Evolutionary conservation across 2,329 filamentous ascomycete genomes (phyloP), one percentile per base, ranked within the genome.

Genomic region (Colletotrichum euphorbiae): DNA sequence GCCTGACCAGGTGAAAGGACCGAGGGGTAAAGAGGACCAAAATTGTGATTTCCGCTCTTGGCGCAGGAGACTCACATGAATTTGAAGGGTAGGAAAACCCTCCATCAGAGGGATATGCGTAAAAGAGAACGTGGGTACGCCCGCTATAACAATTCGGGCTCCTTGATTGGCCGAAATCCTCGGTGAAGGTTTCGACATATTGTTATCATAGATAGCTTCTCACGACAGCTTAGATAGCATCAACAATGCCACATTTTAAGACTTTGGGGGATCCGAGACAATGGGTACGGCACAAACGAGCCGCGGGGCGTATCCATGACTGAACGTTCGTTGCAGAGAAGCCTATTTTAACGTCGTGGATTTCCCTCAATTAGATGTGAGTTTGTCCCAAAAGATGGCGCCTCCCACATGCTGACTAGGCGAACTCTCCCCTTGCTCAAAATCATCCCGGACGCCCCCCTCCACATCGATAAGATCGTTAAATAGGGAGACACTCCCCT

Each of bases 401-500:
- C 48, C 48, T 52, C 48, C 48, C 28, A 33, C n/a, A 17, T 36
- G 48, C 55, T 40, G 55, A 45, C 40, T 58, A 31, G 55, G 19
- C 55, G n/a, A 58, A n/a, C 2, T 17, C 43, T 46, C 17, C 28
- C 42, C 56, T 12, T 7, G 48, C 48, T n/a, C 48, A 52, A 36
- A 15, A 31, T 15, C 48, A 33, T 52, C 24, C 48, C 28, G 9
- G 2, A 28, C 24, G 6, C 42, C 48, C 15, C n/a, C 12, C 28
- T 28, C 28, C 48, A 31, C 15, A 15, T 12, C 5, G 9, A 52
- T 19, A 17, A 31, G 48, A 19, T 38, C 36, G 13, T 74, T 65
- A 77, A 43, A 76, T 76, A 13, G 75, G 76, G 21, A 77, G 60
- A 61, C 72, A 74, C 51, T 77, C 76, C n/a, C 71, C 72, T 0